Conservation (phyloP, 1,284 basidiomycete species). For the Puccinia sorghi region DNA sequence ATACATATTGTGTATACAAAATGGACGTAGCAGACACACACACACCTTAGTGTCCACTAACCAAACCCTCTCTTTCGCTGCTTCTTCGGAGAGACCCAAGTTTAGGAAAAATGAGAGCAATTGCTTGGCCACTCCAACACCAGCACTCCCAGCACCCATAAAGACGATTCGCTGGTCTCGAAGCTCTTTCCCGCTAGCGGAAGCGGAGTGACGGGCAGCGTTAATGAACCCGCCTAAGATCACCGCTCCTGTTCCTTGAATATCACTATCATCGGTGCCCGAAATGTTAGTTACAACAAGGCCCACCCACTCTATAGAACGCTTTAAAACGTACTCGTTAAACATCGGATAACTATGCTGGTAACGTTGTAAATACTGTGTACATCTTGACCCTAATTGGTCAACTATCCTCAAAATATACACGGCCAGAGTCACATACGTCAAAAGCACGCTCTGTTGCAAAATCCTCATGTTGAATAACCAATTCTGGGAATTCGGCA, state of each 20-base stretch:
- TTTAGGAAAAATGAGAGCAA: constrained; percentile 84
- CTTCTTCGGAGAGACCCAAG: constrained; percentile 69
- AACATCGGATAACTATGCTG: constrained; percentile 75
- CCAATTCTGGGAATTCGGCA: constrained; percentile 70
- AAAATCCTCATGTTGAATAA: constrained; percentile 61
- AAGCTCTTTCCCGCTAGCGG: constrained; percentile 70
- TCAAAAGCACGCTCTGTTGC: constrained; percentile 57
- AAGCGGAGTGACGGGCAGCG: constrained; percentile 75
- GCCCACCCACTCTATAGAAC: background rate
- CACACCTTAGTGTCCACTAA: constrained; percentile 72
- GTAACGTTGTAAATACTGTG: constrained; percentile 71
- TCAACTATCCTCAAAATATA: background rate
- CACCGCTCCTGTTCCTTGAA: constrained; percentile 80
- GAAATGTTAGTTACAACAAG: background rate
- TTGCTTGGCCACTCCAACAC: constrained; percentile 85
- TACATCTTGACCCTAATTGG: background rate
- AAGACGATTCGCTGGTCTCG: constrained; percentile 83
- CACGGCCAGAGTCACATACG: constrained; percentile 22
- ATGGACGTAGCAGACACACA: background rate
- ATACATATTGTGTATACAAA: too few species aligned
- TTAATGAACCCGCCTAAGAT: constrained; percentile 87
- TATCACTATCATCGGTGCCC: constrained; percentile 49
- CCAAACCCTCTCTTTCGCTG: constrained; percentile 77
- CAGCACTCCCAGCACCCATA: constrained; percentile 83
- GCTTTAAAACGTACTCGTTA: constrained; percentile 65